Evolutionary conservation across 2,329 filamentous ascomycete genomes (phyloP).

Genomic region (Ramularia collo-cygni): DNA sequence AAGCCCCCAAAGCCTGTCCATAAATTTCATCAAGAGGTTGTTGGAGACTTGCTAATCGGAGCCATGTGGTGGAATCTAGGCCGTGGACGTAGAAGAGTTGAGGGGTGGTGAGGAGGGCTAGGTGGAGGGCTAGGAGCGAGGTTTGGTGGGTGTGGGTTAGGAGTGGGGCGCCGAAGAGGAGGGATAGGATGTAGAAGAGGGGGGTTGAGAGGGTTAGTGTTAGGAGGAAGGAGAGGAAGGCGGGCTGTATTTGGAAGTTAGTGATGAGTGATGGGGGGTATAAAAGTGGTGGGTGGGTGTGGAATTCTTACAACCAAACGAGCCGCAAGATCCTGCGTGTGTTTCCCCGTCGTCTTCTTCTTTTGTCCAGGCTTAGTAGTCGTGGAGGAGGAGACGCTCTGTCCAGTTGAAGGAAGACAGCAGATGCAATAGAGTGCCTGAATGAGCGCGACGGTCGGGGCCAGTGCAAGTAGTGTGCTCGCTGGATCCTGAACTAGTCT

Average conservation of each 20-base stretch:
- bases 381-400: slow-evolving; percentile 21
- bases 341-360: slow-evolving; percentile 48
- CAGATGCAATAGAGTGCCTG: slow-evolving; percentile 56
- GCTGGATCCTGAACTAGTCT: slow-evolving; percentile 65
- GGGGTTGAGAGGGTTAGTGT: slow-evolving; percentile 51
- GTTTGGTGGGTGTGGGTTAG: slow-evolving; percentile 76
- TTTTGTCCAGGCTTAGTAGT: slow-evolving; percentile 44
- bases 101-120: slow-evolving; percentile 69
- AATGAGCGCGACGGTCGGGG: slow-evolving; percentile 56
- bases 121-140: slow-evolving; percentile 69
- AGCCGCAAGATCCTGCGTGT: slow-evolving; percentile 38
- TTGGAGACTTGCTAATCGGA: slow-evolving; percentile 58
- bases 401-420: slow-evolving; percentile 51
- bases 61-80: slow-evolving; percentile 65
- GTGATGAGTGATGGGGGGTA: slow-evolving; percentile 1
- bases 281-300: too few species aligned
- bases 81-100: slow-evolving; percentile 83
- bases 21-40: slow-evolving; percentile 77
- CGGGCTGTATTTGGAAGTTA: slow-evolving; percentile 47
- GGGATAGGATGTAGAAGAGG: slow-evolving; percentile 54
- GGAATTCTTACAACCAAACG: slow-evolving; percentile 40
- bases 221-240: slow-evolving; percentile 61
- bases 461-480: slow-evolving; percentile 51
- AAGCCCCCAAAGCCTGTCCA: slow-evolving; percentile 70
- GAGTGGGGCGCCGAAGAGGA: slow-evolving; percentile 88